phyloP scores from a whole-genome alignment of 495 filamentous ascomycete species.

The Bathelium albidoporum region DNA sequence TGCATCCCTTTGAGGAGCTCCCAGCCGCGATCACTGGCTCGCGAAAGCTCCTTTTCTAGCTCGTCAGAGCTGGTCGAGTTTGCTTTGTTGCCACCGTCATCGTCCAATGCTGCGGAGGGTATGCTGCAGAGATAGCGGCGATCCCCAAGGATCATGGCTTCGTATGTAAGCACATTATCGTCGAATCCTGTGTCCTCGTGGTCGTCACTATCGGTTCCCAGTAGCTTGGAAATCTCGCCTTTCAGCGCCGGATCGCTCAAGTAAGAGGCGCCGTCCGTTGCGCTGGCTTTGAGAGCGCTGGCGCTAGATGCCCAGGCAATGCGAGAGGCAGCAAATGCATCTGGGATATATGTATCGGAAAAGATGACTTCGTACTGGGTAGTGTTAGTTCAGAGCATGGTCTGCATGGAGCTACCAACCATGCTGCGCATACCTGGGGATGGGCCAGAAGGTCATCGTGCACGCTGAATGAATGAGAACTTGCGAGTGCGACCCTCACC shows the following conservation, averaged over 20 bases:
- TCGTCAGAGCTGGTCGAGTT: constrained; percentile 41
- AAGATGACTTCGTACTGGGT: constrained; percentile 71
- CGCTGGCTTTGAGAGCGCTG: background rate
- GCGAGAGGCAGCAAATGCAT: constrained; percentile 50
- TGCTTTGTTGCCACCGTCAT: constrained; percentile 46
- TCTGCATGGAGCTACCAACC: background rate
- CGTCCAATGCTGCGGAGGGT: constrained; percentile 51
- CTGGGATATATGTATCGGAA: constrained; percentile 62
- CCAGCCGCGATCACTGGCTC: constrained; percentile 75
- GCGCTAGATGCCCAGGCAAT: constrained; percentile 19
- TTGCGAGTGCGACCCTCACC: constrained; percentile 38
- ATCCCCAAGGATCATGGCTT: constrained; percentile 59
- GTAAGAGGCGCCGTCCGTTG: constrained; percentile 26
- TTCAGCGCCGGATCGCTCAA: constrained; percentile 17
- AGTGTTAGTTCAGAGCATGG: constrained; percentile 7
- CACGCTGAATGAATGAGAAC: constrained; percentile 59
- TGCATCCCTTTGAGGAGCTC: constrained; percentile 84
- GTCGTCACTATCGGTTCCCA: constrained; percentile 16
- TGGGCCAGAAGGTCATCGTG: constrained; percentile 86
- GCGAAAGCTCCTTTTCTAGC: constrained; percentile 72
- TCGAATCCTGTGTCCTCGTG: constrained; percentile 9
- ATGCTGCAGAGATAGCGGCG: constrained; percentile 77
- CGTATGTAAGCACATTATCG: constrained; percentile 43
- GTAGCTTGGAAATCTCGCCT: constrained; percentile 1
- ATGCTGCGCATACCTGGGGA: constrained; percentile 57